Conservation (phyloP, 2,329 filamentous ascomycete species). For the Akanthomyces uredinophilus region DNA sequence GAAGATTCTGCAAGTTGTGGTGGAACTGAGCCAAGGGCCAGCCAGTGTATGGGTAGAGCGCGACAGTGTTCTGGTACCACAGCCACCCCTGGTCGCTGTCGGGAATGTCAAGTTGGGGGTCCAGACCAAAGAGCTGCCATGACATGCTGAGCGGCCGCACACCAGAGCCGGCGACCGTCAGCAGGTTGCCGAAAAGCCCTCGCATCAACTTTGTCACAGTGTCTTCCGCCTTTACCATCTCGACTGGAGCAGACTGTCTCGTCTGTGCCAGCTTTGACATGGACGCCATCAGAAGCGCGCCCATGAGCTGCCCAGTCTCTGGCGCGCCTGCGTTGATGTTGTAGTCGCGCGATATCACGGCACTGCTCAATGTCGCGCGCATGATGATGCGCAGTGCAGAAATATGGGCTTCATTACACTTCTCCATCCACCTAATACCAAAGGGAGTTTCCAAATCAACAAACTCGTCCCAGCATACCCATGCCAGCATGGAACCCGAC, state of each 20-base stretch:
- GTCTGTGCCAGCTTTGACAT: constrained; percentile 17
- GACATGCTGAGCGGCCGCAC: constrained; percentile 19
- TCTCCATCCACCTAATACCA: constrained; percentile 18
- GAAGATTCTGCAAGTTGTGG: constrained; percentile 16
- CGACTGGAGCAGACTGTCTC: background rate
- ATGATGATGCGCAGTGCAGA: constrained; percentile 18
- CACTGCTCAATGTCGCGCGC: constrained; percentile 17
- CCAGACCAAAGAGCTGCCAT: constrained; percentile 18
- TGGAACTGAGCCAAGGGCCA: constrained; percentile 17
- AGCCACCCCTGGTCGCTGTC: constrained; percentile 15
- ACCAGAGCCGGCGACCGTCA: constrained; percentile 18
- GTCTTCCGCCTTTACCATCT: constrained; percentile 14
- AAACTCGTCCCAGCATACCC: constrained; percentile 20
- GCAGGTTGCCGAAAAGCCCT: constrained; percentile 19
- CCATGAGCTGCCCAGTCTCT: constrained; percentile 18
- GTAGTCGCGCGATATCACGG: constrained; percentile 17
- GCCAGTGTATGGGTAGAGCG: constrained; percentile 19
- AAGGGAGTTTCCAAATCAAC: constrained; percentile 18
- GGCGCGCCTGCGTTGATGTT: constrained; percentile 13
- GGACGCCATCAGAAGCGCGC: constrained; percentile 18
- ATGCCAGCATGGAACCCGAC: constrained; percentile 17
- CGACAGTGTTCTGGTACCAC: constrained; percentile 19
- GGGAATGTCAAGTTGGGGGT: constrained; percentile 16
- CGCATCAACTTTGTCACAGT: constrained; percentile 19
- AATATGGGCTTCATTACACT: constrained; percentile 20